Evolutionary conservation across 306 rosid genomes (phyloP).

Genomic region (Cucurbita pepo): DNA sequence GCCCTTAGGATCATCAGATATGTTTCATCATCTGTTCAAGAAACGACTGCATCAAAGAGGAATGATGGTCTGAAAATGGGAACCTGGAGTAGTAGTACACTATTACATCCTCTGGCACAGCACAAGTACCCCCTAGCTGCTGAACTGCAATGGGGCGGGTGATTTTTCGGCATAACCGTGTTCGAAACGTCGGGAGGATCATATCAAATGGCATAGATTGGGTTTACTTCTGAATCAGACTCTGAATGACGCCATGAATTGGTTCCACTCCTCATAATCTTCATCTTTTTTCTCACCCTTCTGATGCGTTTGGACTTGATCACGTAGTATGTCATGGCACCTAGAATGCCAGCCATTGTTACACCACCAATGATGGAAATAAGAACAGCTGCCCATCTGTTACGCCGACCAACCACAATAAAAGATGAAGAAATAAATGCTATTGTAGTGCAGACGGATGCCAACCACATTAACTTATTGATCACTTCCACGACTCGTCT

Average conservation of each 20-base stretch:
- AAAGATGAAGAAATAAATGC: conserved; percentile 62
- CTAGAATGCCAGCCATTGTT: conserved; percentile 46
- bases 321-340: conserved; percentile 73
- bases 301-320: conserved; percentile 40
- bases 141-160: background rate
- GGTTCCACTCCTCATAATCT: conserved; percentile 15
- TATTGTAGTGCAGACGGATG: conserved; percentile 55
- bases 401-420: conserved; percentile 57
- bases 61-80: background rate
- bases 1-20: background rate
- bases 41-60: background rate
- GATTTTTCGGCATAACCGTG: background rate
- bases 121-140: background rate
- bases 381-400: conserved; percentile 62
- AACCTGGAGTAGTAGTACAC: background rate
- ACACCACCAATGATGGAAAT: conserved; percentile 42
- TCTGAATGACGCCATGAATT: conserved; percentile 17
- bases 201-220: conserved; percentile 49
- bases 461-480: conserved; percentile 91
- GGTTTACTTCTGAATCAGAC: conserved; percentile 55
- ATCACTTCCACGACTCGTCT: conserved; percentile 64
- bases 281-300: conserved; percentile 42
- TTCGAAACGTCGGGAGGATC: background rate
- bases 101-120: background rate
- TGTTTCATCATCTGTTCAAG: background rate